Base-by-base conservation (phyloP, 306 rosid species). In the Vachellia collinsii region DNA sequence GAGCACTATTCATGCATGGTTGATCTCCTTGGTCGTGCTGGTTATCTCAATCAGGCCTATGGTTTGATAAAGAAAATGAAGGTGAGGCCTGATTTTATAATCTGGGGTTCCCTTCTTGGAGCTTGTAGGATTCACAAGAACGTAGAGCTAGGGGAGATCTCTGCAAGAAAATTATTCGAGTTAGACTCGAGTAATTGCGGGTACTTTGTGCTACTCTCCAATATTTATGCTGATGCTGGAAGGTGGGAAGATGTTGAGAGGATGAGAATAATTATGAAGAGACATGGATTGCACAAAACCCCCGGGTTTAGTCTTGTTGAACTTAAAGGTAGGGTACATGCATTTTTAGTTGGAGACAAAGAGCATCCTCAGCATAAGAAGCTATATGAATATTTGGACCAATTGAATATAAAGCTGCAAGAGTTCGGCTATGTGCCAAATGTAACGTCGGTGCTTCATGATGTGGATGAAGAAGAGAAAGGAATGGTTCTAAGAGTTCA, bases 91-190 rank as follows among this genome's bases (percentile, higher is more conserved):
- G 97, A 91, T 83, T 84, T 83, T 79, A 92, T 91, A 25, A 70
- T 91, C 53, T 93, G 97, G 98, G 92, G 92, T 74, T 91, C 97
- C 83, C 90, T 93, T 86, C 94, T 88, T 44, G 89, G 90, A 83
- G 91, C 93, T 72, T 90, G 94, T 76, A 86, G 94, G 86, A 82
- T 90, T 80, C 92, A 93, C 85, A 91, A 86, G 81, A 91, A 88
- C 11, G 87, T 93, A 38, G 90, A 88, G 72, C 88, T 93, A 56
- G 94, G 90, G 53, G 94, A 91, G 89, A 85, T 90, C 51, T 88
- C 92, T 39, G 97, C 94, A 39, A 83, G 77, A 69, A 87, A 86
- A 53, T 67, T 93, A 62, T 93, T 93, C 50, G 90, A 88, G 88
- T 86, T 93, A 51, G 97, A 91, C 80, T 89, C 97, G 36, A 75